phyloP scores from a whole-genome alignment of 768 basidiomycete genomes.

The Suillus clintonianus region DNA sequence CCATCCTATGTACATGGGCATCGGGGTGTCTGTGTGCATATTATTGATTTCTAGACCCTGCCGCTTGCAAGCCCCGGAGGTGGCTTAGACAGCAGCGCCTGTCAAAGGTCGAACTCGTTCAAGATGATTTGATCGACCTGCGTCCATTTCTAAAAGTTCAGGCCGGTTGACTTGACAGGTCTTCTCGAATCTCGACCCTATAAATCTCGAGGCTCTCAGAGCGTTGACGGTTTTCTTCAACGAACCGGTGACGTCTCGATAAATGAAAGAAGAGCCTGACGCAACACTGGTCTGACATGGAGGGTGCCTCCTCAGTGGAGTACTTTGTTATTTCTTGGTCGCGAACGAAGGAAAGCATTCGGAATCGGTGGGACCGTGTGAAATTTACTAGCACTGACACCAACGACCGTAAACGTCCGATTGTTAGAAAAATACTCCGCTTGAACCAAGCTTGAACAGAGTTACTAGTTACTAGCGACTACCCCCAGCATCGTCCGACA shows the following conservation, averaged over 20 bases:
- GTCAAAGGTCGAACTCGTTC: neutral
- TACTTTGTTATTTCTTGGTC: neutral
- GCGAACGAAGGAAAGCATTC: neutral
- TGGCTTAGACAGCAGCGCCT: neutral
- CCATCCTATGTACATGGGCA: neutral
- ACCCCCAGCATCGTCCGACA: slow-evolving; percentile 22
- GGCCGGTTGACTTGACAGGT: neutral
- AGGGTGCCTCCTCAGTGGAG: neutral
- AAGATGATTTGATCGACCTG: neutral
- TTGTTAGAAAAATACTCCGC: slow-evolving; percentile 2
- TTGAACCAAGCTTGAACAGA: neutral
- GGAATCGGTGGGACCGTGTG: neutral
- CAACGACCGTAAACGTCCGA: neutral
- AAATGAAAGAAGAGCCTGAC: neutral
- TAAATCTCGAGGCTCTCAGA: neutral
- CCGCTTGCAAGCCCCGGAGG: neutral
- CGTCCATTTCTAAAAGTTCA: neutral
- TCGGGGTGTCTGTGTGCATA: neutral
- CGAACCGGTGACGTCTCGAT: neutral
- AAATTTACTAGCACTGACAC: neutral
- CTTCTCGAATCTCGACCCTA: neutral
- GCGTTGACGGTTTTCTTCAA: neutral
- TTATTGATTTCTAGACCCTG: neutral
- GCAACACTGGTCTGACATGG: neutral
- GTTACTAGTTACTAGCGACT: neutral